Conservation (phyloP, 2,329 filamentous ascomycete genomes). For the Xylariaceae sp. region DNA sequence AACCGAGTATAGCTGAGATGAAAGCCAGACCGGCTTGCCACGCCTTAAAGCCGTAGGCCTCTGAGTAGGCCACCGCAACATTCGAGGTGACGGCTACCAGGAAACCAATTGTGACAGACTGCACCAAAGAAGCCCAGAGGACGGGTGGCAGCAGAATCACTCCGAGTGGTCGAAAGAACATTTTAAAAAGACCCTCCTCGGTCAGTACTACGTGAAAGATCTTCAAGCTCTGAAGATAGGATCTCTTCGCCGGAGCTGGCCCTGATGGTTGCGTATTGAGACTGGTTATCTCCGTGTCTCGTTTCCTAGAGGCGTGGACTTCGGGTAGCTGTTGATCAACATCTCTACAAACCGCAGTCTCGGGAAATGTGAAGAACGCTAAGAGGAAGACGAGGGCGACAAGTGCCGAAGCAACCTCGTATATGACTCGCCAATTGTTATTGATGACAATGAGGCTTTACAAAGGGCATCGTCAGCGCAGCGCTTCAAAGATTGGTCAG, state of each 20-base stretch:
- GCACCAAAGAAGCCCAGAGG: slow-evolving; percentile 61
- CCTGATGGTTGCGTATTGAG: background rate
- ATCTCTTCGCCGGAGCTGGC: slow-evolving; percentile 32
- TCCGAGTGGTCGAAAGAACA: slow-evolving; percentile 57
- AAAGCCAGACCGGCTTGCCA: slow-evolving; percentile 61
- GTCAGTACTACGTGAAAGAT: slow-evolving; percentile 53
- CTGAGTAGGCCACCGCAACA: slow-evolving; percentile 51
- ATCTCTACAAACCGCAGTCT: slow-evolving; percentile 56
- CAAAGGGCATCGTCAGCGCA: background rate
- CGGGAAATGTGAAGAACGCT: slow-evolving; percentile 60
- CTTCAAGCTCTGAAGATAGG: slow-evolving; percentile 46
- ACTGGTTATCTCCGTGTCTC: background rate
- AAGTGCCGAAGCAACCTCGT: slow-evolving; percentile 57
- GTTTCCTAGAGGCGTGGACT: background rate
- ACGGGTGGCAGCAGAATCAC: slow-evolving; percentile 59
- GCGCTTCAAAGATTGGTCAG: background rate
- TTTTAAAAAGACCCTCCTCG: slow-evolving; percentile 53
- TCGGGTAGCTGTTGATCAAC: background rate
- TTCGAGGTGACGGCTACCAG: slow-evolving; percentile 62
- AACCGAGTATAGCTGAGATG: slow-evolving; percentile 55
- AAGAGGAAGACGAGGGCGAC: slow-evolving; percentile 56
- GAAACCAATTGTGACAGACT: slow-evolving; percentile 63
- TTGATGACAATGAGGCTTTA: slow-evolving; percentile 55
- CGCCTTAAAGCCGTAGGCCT: slow-evolving; percentile 51
- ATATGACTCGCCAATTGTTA: slow-evolving; percentile 58